A percentile compares a stretch with the other conserved stretches of the same genome.
Evolutionary conservation across 2,329 filamentous ascomycete genomes (phyloP).

Genomic region (Talaromyces verruculosus): DNA sequence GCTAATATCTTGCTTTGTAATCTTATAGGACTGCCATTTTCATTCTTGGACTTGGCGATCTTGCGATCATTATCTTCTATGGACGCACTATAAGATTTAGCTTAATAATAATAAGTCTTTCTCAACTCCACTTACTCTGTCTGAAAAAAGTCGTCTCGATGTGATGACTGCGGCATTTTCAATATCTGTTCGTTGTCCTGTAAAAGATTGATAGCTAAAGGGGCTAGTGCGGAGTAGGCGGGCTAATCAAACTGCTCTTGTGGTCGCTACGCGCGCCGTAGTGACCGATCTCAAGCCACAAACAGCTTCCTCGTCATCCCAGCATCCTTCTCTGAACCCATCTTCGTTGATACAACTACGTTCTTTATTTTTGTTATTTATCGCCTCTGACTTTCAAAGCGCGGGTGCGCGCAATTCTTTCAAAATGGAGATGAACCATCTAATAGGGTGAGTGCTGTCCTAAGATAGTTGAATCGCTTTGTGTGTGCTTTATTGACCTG

Average conservation of each 20-base stretch:
- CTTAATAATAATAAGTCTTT: background rate
- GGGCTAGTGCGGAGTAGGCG: constrained; percentile 1
- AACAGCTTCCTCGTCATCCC: constrained; percentile 21
- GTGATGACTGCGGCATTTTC: constrained; percentile 65
- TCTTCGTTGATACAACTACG: constrained; percentile 22
- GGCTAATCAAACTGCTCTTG: constrained; percentile 9
- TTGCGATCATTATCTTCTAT: constrained; percentile 58
- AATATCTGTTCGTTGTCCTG: background rate
- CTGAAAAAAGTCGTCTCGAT: constrained; percentile 86
- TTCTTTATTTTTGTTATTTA: constrained; percentile 24
- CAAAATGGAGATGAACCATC: constrained; percentile 52
- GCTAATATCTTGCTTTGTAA: constrained; percentile 86
- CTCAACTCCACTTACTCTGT: constrained; percentile 65
- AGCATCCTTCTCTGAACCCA: constrained; percentile 28
- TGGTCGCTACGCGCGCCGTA: constrained; percentile 21
- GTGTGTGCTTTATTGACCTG: constrained; percentile 39
- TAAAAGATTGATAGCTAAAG: background rate
- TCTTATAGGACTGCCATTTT: constrained; percentile 74
- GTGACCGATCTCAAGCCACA: constrained; percentile 25
- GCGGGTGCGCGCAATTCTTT: constrained; percentile 37
- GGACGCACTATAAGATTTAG: constrained; percentile 44
- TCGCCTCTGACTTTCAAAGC: constrained; percentile 23
- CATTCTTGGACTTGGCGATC: constrained; percentile 74
- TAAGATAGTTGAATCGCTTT: constrained; percentile 28
- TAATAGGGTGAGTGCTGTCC: constrained; percentile 46